Evolutionary conservation across 768 basidiomycete genomes (phyloP).

Genomic region (Panaeolus cyanescens): DNA sequence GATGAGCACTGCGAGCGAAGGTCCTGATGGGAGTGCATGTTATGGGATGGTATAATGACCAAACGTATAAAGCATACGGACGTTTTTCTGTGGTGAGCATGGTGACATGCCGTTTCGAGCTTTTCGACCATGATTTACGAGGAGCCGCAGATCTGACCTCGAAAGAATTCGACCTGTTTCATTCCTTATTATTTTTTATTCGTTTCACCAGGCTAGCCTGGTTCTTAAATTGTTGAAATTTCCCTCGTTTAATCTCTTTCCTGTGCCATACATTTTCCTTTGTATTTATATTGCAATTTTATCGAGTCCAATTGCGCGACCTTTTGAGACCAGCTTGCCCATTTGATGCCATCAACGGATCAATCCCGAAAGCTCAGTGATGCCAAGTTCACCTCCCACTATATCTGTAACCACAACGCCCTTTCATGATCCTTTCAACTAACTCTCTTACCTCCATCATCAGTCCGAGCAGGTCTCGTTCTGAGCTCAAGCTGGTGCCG

Average conservation of each 20-base stretch:
- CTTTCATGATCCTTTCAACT: neutral
- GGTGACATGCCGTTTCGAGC: no score
- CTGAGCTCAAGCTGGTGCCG: neutral
- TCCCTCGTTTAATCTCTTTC: no score
- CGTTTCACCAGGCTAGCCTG: neutral
- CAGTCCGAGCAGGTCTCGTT: neutral
- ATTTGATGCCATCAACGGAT: neutral
- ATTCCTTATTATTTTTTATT: neutral
- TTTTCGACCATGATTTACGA: no score
- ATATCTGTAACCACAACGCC: neutral
- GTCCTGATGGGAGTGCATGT: neutral
- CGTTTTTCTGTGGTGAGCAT: no score
- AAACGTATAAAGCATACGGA: no score
- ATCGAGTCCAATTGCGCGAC: neutral
- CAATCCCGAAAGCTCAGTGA: neutral
- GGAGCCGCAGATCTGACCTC: no score
- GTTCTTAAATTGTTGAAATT: no score
- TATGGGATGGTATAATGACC: neutral
- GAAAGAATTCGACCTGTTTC: neutral
- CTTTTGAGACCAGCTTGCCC: neutral
- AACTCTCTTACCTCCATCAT: neutral
- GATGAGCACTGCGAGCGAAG: neutral
- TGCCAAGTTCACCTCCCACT: neutral
- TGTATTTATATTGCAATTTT: neutral
- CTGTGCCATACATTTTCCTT: no score